Evolutionary conservation across 2,329 filamentous ascomycete genomes (phyloP), one percentile per base, ranked within the genome.

Genomic region (Parastagonospora avenae): DNA sequence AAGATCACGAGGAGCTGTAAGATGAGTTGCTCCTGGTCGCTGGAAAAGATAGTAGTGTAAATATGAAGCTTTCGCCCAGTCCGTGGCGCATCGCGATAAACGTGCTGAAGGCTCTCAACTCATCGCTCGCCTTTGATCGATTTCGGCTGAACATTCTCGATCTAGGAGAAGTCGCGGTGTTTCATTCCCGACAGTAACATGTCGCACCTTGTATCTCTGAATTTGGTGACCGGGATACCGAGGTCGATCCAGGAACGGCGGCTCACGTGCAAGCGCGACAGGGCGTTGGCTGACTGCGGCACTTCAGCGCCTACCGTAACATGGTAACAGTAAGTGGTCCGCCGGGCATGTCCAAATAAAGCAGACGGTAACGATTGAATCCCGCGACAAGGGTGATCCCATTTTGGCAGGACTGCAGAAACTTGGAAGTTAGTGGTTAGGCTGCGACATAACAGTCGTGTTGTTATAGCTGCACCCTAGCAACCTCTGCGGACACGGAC

Each of bases 231-330:
- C 19, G 5, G 19, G 19, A 24, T 24, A 24, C 19, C 19, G 19
- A 24, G 19, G 19, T 24, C 19, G 19, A 24, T 24, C 19, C 5
- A 24, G 19, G 19, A 24, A 24, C 19, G 19, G 27, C 39, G 14
- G 39, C 12, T 41, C 36, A 46, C 35, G 35, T 46, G 44, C 29
- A 33, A 32, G 8, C 35, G 35, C 36, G 36, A 46, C 44, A 46
- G 35, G 44, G 35, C 35, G 43, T 43, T 33, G 29, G 2, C 16
- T 12, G 14, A 24, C 15, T 29, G 30, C 32, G 15, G 42, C 32
- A 12, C 4, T 24, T 4, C 8, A 28, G 19, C 10, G 15, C 16
- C 15, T 28, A 24, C 32, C 15, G 19, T n/a, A n/a, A n/a, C n/a
- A 24, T 3, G 19, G 19, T 5, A 24, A 24, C 19, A 24, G 19